These are phyloP conservation scores for Oxytropis ochrocephala DNA, from an alignment of 306 rosid genomes.

Conservation along the genomic window DNA sequence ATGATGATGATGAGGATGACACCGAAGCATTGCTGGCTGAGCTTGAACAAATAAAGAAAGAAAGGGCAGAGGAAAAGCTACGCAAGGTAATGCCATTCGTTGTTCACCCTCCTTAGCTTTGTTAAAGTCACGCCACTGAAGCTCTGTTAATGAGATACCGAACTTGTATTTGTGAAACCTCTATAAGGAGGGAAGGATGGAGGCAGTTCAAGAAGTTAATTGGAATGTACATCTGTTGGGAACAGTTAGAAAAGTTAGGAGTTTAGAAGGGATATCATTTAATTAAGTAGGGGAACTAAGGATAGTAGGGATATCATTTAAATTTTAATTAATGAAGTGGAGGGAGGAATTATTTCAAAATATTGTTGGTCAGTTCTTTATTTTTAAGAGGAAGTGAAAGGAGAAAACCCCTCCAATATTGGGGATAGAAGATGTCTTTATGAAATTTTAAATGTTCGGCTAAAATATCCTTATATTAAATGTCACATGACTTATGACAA, in stretches of 20 bases:
- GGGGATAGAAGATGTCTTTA: too few relatives aligned
- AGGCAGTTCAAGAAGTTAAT: background rate
- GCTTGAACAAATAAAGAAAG: slow-evolving; percentile 97
- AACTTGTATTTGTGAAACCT: background rate
- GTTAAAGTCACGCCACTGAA: slow-evolving; percentile 1
- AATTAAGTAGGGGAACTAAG: background rate
- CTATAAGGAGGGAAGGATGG: background rate
- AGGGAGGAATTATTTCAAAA: too few relatives aligned
- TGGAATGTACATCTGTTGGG: background rate
- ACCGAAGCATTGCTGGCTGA: slow-evolving; percentile 90
- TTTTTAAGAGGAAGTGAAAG: too few relatives aligned
- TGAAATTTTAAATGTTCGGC: too few relatives aligned
- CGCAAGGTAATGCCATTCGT: slow-evolving; percentile 49
- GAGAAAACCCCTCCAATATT: too few relatives aligned
- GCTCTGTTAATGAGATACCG: background rate
- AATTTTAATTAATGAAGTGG: too few relatives aligned
- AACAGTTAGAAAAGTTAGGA: background rate
- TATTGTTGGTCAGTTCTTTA: too few relatives aligned
- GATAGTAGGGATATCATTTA: background rate
- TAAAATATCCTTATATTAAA: too few relatives aligned
- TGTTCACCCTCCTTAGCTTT: background rate
- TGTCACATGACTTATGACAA: too few relatives aligned
- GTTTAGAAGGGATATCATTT: background rate
- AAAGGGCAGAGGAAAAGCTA: slow-evolving; percentile 89
- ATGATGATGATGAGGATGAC: slow-evolving; percentile 68